These are phyloP conservation scores for Batrachochytrium dendrobatidis DNA, from an alignment of 371 early-diverging fungal genomes.

Conservation along the genomic window DNA sequence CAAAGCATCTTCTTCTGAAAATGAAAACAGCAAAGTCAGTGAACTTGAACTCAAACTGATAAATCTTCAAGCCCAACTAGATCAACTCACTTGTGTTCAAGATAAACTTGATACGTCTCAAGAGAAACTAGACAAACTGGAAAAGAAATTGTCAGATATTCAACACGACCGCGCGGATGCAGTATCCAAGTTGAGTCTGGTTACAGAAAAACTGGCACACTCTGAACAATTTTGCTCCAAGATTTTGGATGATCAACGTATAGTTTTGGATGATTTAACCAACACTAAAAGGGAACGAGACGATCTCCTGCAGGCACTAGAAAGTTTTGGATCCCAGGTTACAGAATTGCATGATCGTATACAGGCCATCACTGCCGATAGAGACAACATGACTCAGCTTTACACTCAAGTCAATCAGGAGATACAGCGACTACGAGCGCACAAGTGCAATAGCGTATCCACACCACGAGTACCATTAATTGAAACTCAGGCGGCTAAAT, in stretches of 20 bases:
- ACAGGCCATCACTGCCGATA: conserved; percentile 29
- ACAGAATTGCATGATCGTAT: conserved; percentile 26
- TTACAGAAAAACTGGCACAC: not conserved
- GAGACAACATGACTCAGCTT: conserved; percentile 32
- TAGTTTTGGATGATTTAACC: not conserved
- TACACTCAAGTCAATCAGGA: conserved; percentile 34
- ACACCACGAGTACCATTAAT: no score
- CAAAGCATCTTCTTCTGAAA: no score
- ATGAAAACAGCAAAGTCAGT: not conserved
- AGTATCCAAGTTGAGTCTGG: not conserved
- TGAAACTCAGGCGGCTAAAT: no score
- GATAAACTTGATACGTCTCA: not conserved
- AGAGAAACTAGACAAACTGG: not conserved
- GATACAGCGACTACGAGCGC: conserved; percentile 14
- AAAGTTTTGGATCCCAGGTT: conserved; percentile 29
- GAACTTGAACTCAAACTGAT: not conserved
- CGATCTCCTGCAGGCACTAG: conserved; percentile 26
- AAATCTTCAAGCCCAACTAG: not conserved
- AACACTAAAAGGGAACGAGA: conserved; percentile 27
- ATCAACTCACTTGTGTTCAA: not conserved
- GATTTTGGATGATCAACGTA: not conserved
- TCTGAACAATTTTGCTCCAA: not conserved
- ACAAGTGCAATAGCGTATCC: not conserved
- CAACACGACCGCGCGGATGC: not conserved
- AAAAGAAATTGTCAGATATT: not conserved